Evolutionary conservation across 257 asterid genomes (phyloP), one percentile per base, ranked within the genome.

Genomic region (Ehretia macrophylla): DNA sequence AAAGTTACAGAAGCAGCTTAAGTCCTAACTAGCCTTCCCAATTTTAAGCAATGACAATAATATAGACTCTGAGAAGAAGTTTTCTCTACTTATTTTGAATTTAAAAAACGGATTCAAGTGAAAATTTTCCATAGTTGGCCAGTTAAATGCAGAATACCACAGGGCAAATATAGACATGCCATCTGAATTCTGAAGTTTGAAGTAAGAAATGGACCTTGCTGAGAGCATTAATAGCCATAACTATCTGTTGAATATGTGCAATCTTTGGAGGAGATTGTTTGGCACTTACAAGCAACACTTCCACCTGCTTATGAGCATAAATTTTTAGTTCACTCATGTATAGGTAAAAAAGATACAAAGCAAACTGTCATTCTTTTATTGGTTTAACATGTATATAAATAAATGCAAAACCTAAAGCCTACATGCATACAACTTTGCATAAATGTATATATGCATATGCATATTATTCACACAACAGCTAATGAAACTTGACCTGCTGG

Each of bases 161-260:
- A 20, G 46, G 35, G 17, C 17, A 17, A n/a, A 19, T n/a, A 35
- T 32, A 4, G 45, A 65, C 58, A 39, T 20, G 35, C 5, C 11
- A 45, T 8, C 32, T 17, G 10, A 58, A 42, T 32, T 8, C 32
- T 17, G 10, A 58, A 42, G 45, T 48, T 56, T 17, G 3, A 53
- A 40, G 55, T 35, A 48, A 67, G 57, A 60, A 68, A 62, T 51
- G 35, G 22, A 93, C 99, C 99, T 93, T 93, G 95, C 99, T 93
- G 63, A 93, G 90, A 63, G 99, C 91, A 79, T 82, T 93, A 61
- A 93, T 87, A 74, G 97, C 96, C 94, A 85, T 85, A 62, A 93
- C 71, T 53, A 75, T 82, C 66, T 81, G 96, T 77, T 81, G 95
- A 67, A 89, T 71, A 62, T 68, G 82, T 54, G 72, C 78, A 64